Conservation (phyloP, 2,329 filamentous ascomycete genomes). For the Pseudocercospora pini-densiflorae region DNA sequence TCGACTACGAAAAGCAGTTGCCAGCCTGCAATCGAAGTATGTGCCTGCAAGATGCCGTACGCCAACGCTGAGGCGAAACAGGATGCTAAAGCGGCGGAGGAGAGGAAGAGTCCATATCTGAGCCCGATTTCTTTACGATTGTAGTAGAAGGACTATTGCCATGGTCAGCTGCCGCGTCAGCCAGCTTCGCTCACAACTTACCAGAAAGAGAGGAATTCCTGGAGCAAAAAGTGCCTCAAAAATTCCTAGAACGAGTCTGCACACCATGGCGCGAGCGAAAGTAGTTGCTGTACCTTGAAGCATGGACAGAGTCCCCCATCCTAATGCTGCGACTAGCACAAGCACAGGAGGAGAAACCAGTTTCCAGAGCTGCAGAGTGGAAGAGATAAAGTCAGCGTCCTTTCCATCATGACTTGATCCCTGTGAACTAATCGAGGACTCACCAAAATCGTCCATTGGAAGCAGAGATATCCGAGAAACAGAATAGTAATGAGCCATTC, state of each 20-base stretch:
- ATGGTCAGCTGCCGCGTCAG: not conserved
- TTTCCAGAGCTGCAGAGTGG: constrained; percentile 4
- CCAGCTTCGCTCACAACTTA: not conserved
- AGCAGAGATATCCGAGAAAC: constrained; percentile 51
- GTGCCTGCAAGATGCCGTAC: constrained; percentile 66
- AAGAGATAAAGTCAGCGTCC: too few relatives aligned
- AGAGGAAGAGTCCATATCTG: constrained; percentile 4
- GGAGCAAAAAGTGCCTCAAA: constrained; percentile 11
- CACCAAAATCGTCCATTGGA: constrained; percentile 9
- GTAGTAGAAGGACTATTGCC: constrained; percentile 10
- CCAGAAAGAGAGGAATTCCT: constrained; percentile 6
- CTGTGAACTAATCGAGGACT: too few relatives aligned
- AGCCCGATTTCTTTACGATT: constrained; percentile 11
- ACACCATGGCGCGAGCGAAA: constrained; percentile 10
- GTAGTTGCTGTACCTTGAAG: constrained; percentile 15
- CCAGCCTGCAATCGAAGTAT: constrained; percentile 64
- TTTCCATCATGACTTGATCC: too few relatives aligned
- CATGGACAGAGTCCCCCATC: constrained; percentile 19
- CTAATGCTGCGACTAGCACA: constrained; percentile 14
- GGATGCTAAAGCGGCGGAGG: not conserved
- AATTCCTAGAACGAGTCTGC: constrained; percentile 12
- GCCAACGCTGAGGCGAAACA: constrained; percentile 57
- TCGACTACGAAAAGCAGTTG: constrained; percentile 65
- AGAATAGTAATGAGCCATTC: constrained; percentile 58
- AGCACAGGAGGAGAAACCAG: constrained; percentile 6